Base-by-base conservation (phyloP, 2,329 filamentous ascomycete genomes). In the Penicillium sp. region DNA sequence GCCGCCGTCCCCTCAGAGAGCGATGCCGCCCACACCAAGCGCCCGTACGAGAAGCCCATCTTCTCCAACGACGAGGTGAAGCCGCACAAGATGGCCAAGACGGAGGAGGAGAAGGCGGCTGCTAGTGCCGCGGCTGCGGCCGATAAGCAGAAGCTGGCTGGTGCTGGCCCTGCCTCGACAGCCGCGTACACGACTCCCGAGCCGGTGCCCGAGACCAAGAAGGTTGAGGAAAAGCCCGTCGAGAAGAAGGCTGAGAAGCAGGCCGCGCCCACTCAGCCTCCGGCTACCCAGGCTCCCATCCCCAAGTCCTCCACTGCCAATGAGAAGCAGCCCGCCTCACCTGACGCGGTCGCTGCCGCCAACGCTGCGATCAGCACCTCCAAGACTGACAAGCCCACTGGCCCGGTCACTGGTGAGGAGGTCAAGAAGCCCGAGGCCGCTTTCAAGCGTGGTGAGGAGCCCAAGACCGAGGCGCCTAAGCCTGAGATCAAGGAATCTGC, bases 71-170 rank as follows among this genome's bases (percentile, higher is more conserved):
- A 69, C 32, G 67, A 72, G 17, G 58, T 61, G 43, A 68, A 70
- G 56, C 69, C 68, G 26, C 58, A 60, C 54, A 72, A 72, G 61
- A 70, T 71, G 18, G 50, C 64, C 56, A 70, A 69, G 54, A 66
- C 68, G 1, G 67, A 70, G 18, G 68, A 66, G 52, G 63, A 65
- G 37, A 26, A 59, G 44, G 9, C 20, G 34, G 34, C 34, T 3
- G 43, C 60, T 27, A 54, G 47, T 7, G 51, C 54, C 37, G 49
- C 46, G 17, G 49, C 52, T 8, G 42, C 49, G 30, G 50, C 57
- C 42, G 54, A 61, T 33, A 56, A 61, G 47, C 36, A 57, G 45
- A 48, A 50, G 30, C 27, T 60, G 51, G 50, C 60, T 10, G 57
- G 60, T 52, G 59, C 48, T 23, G 59, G 59, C 8, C 57, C 62